Evolutionary conservation across 108 stramenopile species (phyloP).

Genomic region (Conticribra guillardii): DNA sequence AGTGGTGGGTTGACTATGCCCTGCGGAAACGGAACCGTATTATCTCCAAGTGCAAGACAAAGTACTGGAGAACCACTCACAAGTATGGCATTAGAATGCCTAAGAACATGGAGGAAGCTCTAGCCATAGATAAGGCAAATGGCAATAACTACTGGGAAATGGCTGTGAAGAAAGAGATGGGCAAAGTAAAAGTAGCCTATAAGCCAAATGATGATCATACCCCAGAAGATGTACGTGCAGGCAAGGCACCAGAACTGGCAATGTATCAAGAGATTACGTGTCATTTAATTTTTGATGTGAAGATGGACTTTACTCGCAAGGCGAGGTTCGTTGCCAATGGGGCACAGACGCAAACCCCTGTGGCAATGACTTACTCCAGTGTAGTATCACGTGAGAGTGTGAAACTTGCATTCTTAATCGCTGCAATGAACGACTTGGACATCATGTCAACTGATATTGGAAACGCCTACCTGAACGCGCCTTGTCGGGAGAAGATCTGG

Average conservation of each 20-base stretch:
- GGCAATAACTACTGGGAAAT: slow-evolving; percentile 41
- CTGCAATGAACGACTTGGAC: slow-evolving; percentile 47
- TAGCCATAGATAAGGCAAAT: slow-evolving; percentile 26
- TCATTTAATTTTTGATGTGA: too few species aligned
- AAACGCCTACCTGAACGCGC: too few species aligned
- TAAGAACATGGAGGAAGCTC: slow-evolving; percentile 33
- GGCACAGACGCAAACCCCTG: slow-evolving; percentile 24
- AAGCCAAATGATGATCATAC: slow-evolving; percentile 1
- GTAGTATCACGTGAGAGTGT: too few species aligned
- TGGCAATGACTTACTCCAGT: slow-evolving; percentile 51
- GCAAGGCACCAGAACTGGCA: neutral
- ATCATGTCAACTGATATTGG: slow-evolving; percentile 18
- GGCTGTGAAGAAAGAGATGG: slow-evolving; percentile 47
- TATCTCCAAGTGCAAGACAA: slow-evolving; percentile 31
- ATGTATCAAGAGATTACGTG: slow-evolving; percentile 33
- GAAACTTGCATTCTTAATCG: too few species aligned
- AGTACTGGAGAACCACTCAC: slow-evolving; percentile 32
- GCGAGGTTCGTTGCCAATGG: slow-evolving; percentile 38
- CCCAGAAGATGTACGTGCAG: slow-evolving; percentile 13
- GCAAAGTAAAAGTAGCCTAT: too few species aligned
- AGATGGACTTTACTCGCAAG: slow-evolving; percentile 43
- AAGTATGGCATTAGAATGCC: slow-evolving; percentile 38
- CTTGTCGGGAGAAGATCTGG: too few species aligned
- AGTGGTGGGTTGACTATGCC: too few species aligned
- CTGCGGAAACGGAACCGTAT: slow-evolving; percentile 16